phyloP scores from a whole-genome alignment of 805 yeast genomes.

The Candida germanica region DNA sequence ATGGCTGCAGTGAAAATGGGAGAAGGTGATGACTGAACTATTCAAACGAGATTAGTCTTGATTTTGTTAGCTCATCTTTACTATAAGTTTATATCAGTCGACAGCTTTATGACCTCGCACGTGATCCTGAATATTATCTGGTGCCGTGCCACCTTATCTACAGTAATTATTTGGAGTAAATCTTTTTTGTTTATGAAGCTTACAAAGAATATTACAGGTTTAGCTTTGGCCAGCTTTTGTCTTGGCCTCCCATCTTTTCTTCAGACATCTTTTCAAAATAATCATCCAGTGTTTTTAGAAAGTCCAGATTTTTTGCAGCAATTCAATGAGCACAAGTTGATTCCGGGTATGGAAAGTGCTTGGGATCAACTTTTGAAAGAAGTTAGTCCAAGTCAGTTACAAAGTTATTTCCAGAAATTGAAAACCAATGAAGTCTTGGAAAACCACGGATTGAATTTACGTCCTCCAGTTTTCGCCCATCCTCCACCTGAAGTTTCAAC shows the following conservation, averaged over 20 bases:
- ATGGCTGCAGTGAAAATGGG: too few relatives aligned
- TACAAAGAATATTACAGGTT: too few relatives aligned
- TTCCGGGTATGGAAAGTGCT: constrained; percentile 5
- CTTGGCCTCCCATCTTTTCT: too few relatives aligned
- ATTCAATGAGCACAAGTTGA: constrained; percentile 5
- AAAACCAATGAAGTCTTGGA: neutral
- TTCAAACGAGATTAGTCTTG: too few relatives aligned
- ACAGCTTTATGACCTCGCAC: neutral
- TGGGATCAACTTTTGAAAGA: constrained; percentile 3
- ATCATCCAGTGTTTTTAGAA: constrained; percentile 8
- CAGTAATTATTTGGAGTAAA: too few relatives aligned
- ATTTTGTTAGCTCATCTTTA: neutral
- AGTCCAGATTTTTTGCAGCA: constrained; percentile 11
- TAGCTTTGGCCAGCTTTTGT: too few relatives aligned
- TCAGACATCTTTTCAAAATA: neutral
- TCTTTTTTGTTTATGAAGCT: too few relatives aligned
- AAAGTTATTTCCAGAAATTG: neutral
- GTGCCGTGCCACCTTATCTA: constrained; percentile 1
- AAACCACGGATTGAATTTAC: neutral
- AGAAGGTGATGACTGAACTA: too few relatives aligned
- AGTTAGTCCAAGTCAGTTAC: neutral
- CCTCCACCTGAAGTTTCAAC: neutral
- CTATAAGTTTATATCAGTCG: neutral
- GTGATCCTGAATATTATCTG: neutral
- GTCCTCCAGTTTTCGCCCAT: neutral